phyloP scores from a whole-genome alignment of 768 basidiomycete species.

The Hypholoma sublateritium region DNA sequence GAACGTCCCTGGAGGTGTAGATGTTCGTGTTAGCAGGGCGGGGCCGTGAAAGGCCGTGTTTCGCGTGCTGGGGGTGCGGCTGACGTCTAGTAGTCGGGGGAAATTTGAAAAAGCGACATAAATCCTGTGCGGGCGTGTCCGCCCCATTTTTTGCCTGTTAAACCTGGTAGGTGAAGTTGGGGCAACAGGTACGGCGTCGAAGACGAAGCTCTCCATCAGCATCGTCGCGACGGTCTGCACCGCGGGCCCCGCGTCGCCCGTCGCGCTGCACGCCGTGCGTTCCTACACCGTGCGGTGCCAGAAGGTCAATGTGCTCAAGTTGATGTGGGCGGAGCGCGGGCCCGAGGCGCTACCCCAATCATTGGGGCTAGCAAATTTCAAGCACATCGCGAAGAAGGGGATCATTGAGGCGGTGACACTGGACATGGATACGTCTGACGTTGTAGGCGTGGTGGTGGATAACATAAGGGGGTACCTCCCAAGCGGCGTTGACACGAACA shows the following conservation, averaged over 20 bases:
- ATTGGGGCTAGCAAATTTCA: background rate
- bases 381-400: background rate
- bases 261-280: background rate
- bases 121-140: no score
- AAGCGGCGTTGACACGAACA: background rate
- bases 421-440: background rate
- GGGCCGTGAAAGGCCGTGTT: no score
- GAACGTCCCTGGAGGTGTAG: no score
- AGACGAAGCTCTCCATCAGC: background rate
- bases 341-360: background rate
- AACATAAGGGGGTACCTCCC: background rate
- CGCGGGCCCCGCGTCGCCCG: background rate
- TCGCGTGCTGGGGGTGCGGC: no score
- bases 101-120: no score
- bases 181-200: no score
- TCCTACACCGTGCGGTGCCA: background rate
- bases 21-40: no score
- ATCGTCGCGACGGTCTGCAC: background rate
- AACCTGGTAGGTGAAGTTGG: no score
- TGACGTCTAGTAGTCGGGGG: no score
- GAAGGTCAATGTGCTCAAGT: background rate
- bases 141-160: no score
- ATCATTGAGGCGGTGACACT: background rate
- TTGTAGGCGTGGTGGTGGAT: background rate
- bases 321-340: background rate